A percentile compares a stretch with the other conserved stretches of the same genome.
Evolutionary conservation across 768 basidiomycete genomes (phyloP).

Genomic region (Amanita polypyramis): DNA sequence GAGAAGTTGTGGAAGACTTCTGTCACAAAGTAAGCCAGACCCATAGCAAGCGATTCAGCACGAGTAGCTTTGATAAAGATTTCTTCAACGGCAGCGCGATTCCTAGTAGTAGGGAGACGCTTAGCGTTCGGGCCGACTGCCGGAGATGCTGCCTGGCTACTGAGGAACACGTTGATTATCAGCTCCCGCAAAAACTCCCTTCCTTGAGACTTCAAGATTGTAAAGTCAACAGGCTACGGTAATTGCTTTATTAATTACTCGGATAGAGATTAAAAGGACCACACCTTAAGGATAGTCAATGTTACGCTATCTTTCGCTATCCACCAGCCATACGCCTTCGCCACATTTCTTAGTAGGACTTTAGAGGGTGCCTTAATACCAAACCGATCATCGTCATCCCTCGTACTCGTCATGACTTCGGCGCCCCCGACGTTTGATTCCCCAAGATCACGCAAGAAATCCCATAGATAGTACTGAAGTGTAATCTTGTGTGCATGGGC

Average conservation of each 20-base stretch:
- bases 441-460: slow-evolving; percentile 87
- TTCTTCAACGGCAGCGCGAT: slow-evolving; percentile 59
- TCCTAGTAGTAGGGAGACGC: slow-evolving; percentile 31
- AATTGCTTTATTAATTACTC: not conserved
- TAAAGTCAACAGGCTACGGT: slow-evolving; percentile 83
- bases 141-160: slow-evolving; percentile 68
- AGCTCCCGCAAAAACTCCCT: slow-evolving; percentile 60
- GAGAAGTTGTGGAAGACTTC: slow-evolving; percentile 23
- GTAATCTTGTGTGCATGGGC: slow-evolving; percentile 88
- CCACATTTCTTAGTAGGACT: slow-evolving; percentile 58
- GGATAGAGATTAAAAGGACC: not conserved
- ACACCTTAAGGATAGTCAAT: slow-evolving; percentile 76
- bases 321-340: slow-evolving; percentile 88
- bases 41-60: slow-evolving; percentile 58
- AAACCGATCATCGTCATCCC: slow-evolving; percentile 32
- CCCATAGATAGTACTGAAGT: slow-evolving; percentile 93
- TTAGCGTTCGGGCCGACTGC: slow-evolving; percentile 30
- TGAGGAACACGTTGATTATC: slow-evolving; percentile 58
- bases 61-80: slow-evolving; percentile 69
- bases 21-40: slow-evolving; percentile 63
- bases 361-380: slow-evolving; percentile 45
- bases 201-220: slow-evolving; percentile 52
- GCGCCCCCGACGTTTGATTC: slow-evolving; percentile 74
- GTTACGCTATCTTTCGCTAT: slow-evolving; percentile 74
- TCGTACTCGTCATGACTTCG: slow-evolving; percentile 61